A percentile compares a stretch with the other conserved stretches of the same genome.
Evolutionary conservation across 2,329 filamentous ascomycete genomes (phyloP).

Genomic region (Xylaria multiplex): DNA sequence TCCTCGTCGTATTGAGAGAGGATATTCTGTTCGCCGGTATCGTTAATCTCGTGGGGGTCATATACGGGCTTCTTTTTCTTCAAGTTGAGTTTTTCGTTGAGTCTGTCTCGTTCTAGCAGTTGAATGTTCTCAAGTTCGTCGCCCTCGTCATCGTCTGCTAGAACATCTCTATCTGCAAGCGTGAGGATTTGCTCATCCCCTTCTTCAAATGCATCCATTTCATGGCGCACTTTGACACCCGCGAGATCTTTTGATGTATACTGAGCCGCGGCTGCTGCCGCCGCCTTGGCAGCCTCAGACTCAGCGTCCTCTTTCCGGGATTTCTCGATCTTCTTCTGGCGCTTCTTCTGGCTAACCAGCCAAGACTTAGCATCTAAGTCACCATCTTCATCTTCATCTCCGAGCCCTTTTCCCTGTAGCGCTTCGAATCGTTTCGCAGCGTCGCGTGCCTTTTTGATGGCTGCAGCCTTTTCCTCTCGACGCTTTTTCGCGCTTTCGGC

Average conservation of each 20-base stretch:
- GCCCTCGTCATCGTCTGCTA: constrained; percentile 80
- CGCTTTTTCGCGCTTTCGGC: constrained; percentile 80
- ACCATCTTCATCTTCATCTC: constrained; percentile 73
- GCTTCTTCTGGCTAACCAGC: constrained; percentile 90
- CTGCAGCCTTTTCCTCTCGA: constrained; percentile 82
- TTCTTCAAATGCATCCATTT: constrained; percentile 81
- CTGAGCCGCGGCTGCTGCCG: constrained; percentile 68
- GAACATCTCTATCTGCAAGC: constrained; percentile 90
- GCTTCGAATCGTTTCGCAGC: constrained; percentile 78
- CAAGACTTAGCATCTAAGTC: constrained; percentile 84
- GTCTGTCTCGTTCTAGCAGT: constrained; percentile 75
- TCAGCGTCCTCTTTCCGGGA: constrained; percentile 78
- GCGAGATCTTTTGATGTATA: constrained; percentile 89
- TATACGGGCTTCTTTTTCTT: constrained; percentile 94
- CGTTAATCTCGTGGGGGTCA: constrained; percentile 80
- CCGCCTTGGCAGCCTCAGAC: constrained; percentile 77
- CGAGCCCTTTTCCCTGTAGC: constrained; percentile 84
- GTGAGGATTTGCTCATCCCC: constrained; percentile 90
- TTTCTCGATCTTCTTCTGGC: constrained; percentile 89
- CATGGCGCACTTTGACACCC: constrained; percentile 91
- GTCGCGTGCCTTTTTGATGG: constrained; percentile 88
- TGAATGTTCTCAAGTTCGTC: constrained; percentile 87
- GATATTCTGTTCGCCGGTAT: constrained; percentile 72
- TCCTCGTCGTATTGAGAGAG: constrained; percentile 96
- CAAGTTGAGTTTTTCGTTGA: constrained; percentile 79